Percentiles rank a stretch among this genome's conserved stretches.
Conservation (phyloP, 257 asterid species). For the Ilex aquifolium region DNA sequence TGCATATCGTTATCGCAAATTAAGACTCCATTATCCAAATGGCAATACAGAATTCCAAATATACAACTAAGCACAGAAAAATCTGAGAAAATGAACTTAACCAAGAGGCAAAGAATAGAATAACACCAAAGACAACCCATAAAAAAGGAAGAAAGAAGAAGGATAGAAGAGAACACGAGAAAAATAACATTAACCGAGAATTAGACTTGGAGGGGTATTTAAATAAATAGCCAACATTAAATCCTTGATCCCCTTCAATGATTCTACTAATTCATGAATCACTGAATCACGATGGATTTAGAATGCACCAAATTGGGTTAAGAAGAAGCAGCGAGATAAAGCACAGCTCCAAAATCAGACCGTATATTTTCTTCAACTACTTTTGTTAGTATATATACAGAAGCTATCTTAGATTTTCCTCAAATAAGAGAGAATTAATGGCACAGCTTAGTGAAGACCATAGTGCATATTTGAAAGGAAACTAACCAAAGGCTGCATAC, state of each 20-base stretch:
- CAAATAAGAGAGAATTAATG: no score
- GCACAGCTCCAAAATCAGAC: no score
- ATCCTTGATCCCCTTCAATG: no score
- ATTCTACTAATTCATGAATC: no score
- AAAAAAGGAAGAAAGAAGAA: neutral
- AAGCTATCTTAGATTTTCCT: no score
- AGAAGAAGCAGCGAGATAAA: no score
- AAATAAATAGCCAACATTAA: no score
- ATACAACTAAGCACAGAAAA: neutral
- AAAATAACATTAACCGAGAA: neutral
- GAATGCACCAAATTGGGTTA: no score
- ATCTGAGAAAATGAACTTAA: neutral
- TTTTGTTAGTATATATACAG: no score
- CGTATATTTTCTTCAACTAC: no score
- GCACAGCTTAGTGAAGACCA: neutral
- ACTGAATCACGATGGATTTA: no score
- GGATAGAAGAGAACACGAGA: neutral
- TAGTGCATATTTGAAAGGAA: neutral
- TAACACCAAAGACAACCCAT: neutral
- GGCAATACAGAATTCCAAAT: neutral
- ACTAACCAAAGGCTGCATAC: conserved; percentile 63
- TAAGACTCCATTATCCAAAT: neutral
- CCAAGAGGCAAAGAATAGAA: neutral
- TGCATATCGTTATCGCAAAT: conserved; percentile 16
- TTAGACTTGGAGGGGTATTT: no score